These are phyloP conservation scores for Fusarium avenaceum DNA, from an alignment of 2,329 filamentous ascomycete genomes.

Conservation along the genomic window DNA sequence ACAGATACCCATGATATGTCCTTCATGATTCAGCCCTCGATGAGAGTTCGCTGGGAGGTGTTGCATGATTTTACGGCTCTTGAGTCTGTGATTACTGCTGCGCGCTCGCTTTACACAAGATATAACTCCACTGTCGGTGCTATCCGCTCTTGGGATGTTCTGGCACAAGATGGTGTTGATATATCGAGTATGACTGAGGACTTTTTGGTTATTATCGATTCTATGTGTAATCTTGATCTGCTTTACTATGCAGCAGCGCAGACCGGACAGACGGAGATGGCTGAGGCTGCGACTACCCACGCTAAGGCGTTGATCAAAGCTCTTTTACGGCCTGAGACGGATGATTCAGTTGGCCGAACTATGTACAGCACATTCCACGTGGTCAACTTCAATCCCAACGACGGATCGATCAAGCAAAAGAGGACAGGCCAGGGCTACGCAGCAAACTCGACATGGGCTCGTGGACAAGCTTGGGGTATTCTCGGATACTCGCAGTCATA, in stretches of 20 bases:
- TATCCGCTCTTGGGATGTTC: conserved; percentile 63
- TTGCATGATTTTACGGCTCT: conserved; percentile 56
- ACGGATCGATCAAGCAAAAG: conserved; percentile 58
- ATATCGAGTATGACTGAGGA: conserved; percentile 52
- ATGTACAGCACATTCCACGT: conserved; percentile 61
- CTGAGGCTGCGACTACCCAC: conserved; percentile 54
- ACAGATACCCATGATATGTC: conserved; percentile 68
- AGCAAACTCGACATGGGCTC: conserved; percentile 63
- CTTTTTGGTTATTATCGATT: conserved; percentile 60
- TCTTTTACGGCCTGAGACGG: conserved; percentile 56
- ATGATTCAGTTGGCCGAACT: conserved; percentile 11
- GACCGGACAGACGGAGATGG: conserved; percentile 46
- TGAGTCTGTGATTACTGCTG: conserved; percentile 59
- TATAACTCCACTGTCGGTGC: conserved; percentile 60
- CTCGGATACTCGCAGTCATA: conserved; percentile 65
- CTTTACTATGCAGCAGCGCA: conserved; percentile 55
- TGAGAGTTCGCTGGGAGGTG: conserved; percentile 64
- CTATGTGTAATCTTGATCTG: conserved; percentile 57
- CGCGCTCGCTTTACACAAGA: conserved; percentile 58
- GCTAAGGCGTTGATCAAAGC: conserved; percentile 57
- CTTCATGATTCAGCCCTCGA: conserved; percentile 65
- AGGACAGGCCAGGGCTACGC: conserved; percentile 64
- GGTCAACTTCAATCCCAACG: conserved; percentile 62
- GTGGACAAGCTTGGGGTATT: conserved; percentile 67
- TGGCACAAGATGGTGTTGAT: conserved; percentile 49